Evolutionary conservation across 768 basidiomycete genomes (phyloP), one percentile per base, ranked within the genome.

Genomic region (Amanita rubescens): DNA sequence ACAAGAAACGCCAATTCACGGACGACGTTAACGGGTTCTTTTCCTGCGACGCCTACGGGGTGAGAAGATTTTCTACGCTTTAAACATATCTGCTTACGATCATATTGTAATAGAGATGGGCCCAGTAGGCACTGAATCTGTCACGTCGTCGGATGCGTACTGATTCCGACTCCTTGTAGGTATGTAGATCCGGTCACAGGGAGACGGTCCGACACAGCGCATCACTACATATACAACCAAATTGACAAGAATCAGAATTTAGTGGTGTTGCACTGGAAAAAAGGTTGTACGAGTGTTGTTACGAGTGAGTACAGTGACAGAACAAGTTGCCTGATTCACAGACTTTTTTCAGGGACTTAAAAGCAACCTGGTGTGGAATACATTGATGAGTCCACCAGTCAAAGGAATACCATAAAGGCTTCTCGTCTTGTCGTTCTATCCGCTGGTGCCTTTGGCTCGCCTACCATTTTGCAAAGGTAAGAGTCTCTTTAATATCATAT

Each of bases 321-420:
- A 1, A 9, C 27, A 35, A 11, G 9, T 12, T 44, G n/a, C n/a
- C 37, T 43, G 53, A 37, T 55, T 19, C 39, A 34, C 25, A 34
- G n/a, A 50, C 11, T 39, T 22, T n/a, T 47, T 33, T n/a, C 34
- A 79, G 75, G 49, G 65, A 64, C 11, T 64, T 65, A 17, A 68
- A 65, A 49, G 77, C 78, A n/a, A 69, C 75, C n/a, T 3, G 80
- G 80, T 5, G 73, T 83, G 5, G 80, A 82, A 64, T 81, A 78
- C 55, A 60, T 74, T 49, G 69, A 66, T 55, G 71, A 75, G 51
- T 59, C 62, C 52, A 58, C 60, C 60, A 62, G 56, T 60, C 54
- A 24, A 62, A 67, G 39, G 57, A 57, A 54, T 8, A 51, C 64
- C 17, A 72, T 67, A 38, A 64, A 62, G 53, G 74, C 76, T 8